Evolutionary conservation across 2,329 filamentous ascomycete genomes (phyloP), one percentile per base, ranked within the genome.

Genomic region (Sporothrix euskadiensis): DNA sequence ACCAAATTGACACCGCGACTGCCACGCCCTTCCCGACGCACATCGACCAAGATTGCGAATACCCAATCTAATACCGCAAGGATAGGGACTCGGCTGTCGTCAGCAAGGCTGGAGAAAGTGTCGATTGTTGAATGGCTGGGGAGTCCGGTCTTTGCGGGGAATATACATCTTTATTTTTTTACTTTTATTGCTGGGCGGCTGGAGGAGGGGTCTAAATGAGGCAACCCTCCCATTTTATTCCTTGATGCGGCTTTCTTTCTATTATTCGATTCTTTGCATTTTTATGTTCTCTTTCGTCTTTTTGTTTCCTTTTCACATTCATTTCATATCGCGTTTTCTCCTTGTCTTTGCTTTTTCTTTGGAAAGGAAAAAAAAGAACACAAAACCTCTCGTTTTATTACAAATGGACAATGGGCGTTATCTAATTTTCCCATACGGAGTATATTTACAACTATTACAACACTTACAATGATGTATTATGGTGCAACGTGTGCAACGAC

Each of bases 231-330:
- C 8, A 44, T 30, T 26, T 10, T 44, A 14, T 30, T 41, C 26
- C 61, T 47, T 47, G 61, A 47, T 47, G 39, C 44, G 26, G 7
- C 44, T 16, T 30, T 52, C 26, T 49, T 16, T 61, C 63, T 32
- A 44, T 41, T 63, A 35, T 19, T 59, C 49, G 16, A 1, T 49
- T 59, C 47, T 32, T 41, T 12, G 30, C 57, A 54, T 12, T 32
- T 41, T 16, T 22, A 41, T 32, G 39, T 52, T 73, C 41, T 44
- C 14, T 16, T 61, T 63, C 19, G 12, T 47, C 22, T n/a, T 41
- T 52, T 32, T 22, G 19, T 49, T 54, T 2, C 98, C 98, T 95
- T 70, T 87, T 98, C 75, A 91, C 98, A 81, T 98, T 88, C n/a
- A 56, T 57, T 16, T 49, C 56, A 16, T 49, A 7, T 41, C 66